These are phyloP conservation scores for Solanum sejunctum DNA, from an alignment of 257 asterid genomes.

Conservation along the genomic window DNA sequence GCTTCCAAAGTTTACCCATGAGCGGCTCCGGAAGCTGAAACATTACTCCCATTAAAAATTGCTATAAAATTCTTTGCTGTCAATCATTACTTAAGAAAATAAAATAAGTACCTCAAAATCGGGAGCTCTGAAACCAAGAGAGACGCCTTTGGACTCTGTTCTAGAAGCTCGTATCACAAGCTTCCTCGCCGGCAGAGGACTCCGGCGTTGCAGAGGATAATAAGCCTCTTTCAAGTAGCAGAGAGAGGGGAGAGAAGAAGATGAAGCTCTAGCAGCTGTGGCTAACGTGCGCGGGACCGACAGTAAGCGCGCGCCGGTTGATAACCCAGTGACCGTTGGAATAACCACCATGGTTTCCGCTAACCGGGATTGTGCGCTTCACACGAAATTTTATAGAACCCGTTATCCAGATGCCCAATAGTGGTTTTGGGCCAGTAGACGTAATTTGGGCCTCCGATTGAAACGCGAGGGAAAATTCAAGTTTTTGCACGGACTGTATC, in stretches of 20 bases:
- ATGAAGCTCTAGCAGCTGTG: background rate
- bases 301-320: slow-evolving; percentile 21
- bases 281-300: slow-evolving; percentile 8
- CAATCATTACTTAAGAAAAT: background rate
- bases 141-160: slow-evolving; percentile 52
- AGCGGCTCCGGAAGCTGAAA: slow-evolving; percentile 79
- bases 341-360: slow-evolving; percentile 41
- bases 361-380: background rate
- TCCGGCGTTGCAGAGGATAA: slow-evolving; percentile 19
- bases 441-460: background rate
- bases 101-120: slow-evolving; percentile 43
- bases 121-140: slow-evolving; percentile 79
- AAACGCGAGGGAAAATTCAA: background rate
- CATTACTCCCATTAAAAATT: background rate
- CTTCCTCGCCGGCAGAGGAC: slow-evolving; percentile 24
- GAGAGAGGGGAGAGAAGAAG: slow-evolving; percentile 13
- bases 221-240: slow-evolving; percentile 22
- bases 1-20: slow-evolving; percentile 70
- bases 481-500: too few species aligned
- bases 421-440: background rate
- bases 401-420: background rate
- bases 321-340: slow-evolving; percentile 24
- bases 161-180: slow-evolving; percentile 70
- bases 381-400: background rate
- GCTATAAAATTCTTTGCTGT: background rate